phyloP scores from a whole-genome alignment of 805 yeast genomes.

The Ogataea salicorniae region DNA sequence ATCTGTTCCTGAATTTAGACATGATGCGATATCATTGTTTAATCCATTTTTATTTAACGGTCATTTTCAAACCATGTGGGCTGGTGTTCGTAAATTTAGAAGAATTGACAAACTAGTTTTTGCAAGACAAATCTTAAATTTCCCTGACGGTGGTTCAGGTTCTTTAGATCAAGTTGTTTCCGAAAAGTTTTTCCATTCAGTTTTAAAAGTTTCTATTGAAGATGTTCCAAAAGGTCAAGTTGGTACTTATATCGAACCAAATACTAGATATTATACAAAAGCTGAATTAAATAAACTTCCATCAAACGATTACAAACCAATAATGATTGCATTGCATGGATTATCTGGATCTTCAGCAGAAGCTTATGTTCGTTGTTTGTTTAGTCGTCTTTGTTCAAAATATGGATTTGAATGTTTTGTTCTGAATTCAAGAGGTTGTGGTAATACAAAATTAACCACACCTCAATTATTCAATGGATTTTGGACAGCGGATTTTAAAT shows the following conservation, averaged over 20 bases:
- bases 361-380: conserved; percentile 60
- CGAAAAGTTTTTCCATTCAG: conserved; percentile 21
- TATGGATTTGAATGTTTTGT: conserved; percentile 60
- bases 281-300: conserved; percentile 36
- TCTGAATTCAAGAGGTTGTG: conserved; percentile 73
- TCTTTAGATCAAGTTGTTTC: conserved; percentile 70
- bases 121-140: conserved; percentile 60
- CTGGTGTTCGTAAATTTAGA: conserved; percentile 51
- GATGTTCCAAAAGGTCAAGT: conserved; percentile 34
- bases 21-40: conserved; percentile 47
- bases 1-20: conserved; percentile 37
- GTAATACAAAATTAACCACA: conserved; percentile 60
- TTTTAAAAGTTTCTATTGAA: conserved; percentile 18
- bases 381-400: conserved; percentile 32
- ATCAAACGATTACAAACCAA: conserved; percentile 41
- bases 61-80: conserved; percentile 69
- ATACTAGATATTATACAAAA: conserved; percentile 48
- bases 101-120: conserved; percentile 55
- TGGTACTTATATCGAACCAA: conserved; percentile 34
- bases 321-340: conserved; percentile 68
- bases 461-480: conserved; percentile 67
- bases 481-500: conserved; percentile 66
- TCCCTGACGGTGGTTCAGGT: conserved; percentile 64
- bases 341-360: conserved; percentile 85
- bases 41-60: conserved; percentile 68